Conservation (phyloP, 2,329 filamentous ascomycete genomes). For the Pseudocercospora cruenta region DNA sequence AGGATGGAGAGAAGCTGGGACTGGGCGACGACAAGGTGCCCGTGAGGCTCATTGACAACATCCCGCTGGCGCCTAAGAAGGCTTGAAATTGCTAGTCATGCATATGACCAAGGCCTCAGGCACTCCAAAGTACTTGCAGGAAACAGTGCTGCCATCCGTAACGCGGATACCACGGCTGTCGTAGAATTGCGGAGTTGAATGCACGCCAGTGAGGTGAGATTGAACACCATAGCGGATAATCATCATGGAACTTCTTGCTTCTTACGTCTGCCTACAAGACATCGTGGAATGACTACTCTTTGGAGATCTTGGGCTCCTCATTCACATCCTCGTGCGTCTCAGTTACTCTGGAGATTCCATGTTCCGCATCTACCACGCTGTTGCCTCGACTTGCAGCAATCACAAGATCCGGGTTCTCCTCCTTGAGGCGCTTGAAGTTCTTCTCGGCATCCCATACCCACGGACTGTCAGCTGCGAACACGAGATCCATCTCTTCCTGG, state of each 20-base stretch:
- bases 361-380: slow-evolving; percentile 32
- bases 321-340: slow-evolving; percentile 24
- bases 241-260: too few species aligned
- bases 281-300: not conserved
- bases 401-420: slow-evolving; percentile 55
- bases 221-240: too few species aligned
- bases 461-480: slow-evolving; percentile 68
- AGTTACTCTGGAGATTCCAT: slow-evolving; percentile 18
- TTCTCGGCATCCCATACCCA: slow-evolving; percentile 74
- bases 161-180: too few species aligned
- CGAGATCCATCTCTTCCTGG: slow-evolving; percentile 70
- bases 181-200: too few species aligned
- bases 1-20: slow-evolving; percentile 69
- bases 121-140: too few species aligned
- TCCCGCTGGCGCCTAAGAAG: slow-evolving; percentile 44
- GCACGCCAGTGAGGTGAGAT: too few species aligned
- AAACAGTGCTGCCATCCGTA: too few species aligned
- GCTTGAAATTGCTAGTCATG: too few species aligned
- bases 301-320: slow-evolving; percentile 20
- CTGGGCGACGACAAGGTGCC: slow-evolving; percentile 73
- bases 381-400: slow-evolving; percentile 35
- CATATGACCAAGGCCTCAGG: too few species aligned
- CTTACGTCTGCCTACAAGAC: too few species aligned
- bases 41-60: slow-evolving; percentile 92
- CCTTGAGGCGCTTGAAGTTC: slow-evolving; percentile 65